Percentiles rank a stretch among this genome's conserved stretches.
Evolutionary conservation across 78 protist species (phyloP).

Genomic region (Tieghemostelium lacteum): DNA sequence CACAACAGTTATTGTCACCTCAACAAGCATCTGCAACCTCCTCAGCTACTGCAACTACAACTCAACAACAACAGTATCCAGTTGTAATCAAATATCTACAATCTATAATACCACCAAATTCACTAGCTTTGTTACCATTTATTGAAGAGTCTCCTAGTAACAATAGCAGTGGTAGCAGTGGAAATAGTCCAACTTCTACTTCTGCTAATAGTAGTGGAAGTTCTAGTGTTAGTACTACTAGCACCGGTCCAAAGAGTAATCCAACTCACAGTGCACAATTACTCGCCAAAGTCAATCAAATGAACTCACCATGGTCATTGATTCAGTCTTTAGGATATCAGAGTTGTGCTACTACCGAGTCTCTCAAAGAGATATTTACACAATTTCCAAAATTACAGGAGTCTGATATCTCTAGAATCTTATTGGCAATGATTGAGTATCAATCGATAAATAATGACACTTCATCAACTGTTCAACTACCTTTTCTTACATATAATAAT

Average conservation of each 20-base stretch:
- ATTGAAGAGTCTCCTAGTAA: not conserved
- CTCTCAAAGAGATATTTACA: slow-evolving; percentile 49
- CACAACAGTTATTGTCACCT: not conserved
- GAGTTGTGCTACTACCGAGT: slow-evolving; percentile 14
- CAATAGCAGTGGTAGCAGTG: not conserved
- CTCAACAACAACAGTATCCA: not conserved
- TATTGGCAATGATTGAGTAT: slow-evolving; percentile 61
- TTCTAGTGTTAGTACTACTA: not conserved
- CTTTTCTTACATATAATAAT: slow-evolving; percentile 10
- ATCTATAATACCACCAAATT: slow-evolving; percentile 29
- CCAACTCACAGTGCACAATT: slow-evolving; percentile 8
- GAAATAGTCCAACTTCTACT: not conserved
- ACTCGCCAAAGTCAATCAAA: slow-evolving; percentile 11
- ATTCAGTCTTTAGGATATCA: slow-evolving; percentile 13
- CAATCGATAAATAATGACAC: slow-evolving; percentile 3
- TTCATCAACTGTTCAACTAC: not conserved
- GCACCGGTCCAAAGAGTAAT: slow-evolving; percentile 10
- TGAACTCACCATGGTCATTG: slow-evolving; percentile 7
- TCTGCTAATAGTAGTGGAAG: too few relatives aligned
- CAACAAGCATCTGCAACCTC: not conserved
- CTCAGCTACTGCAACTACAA: too few relatives aligned
- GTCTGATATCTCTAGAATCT: slow-evolving; percentile 38
- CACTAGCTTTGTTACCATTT: slow-evolving; percentile 24
- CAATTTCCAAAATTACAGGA: slow-evolving; percentile 66
- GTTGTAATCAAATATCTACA: slow-evolving; percentile 29